These are phyloP conservation scores for Lanmaoa rubissima DNA, from an alignment of 768 basidiomycete species.

Conservation along the genomic window DNA sequence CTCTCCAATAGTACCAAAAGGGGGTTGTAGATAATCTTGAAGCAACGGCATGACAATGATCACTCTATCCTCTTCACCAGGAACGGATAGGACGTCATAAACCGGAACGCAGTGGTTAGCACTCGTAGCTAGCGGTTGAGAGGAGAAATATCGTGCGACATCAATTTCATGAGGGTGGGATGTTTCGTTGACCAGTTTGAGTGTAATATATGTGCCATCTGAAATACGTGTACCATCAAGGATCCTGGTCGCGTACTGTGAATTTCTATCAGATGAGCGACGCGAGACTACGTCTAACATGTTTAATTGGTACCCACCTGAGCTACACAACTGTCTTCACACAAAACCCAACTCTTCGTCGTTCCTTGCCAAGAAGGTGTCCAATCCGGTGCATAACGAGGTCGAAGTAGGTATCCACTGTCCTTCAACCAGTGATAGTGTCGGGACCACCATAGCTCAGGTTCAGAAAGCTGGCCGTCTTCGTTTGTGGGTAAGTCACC, in stretches of 20 bases:
- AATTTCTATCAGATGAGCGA: slow-evolving; percentile 21
- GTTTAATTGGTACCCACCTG: slow-evolving; percentile 1
- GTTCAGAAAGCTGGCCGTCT: background rate
- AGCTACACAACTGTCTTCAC: slow-evolving; percentile 4
- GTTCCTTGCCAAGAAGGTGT: slow-evolving; percentile 18
- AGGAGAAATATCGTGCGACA: slow-evolving; percentile 27
- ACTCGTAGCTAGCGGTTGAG: background rate
- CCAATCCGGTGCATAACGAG: slow-evolving; percentile 23
- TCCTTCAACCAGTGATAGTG: slow-evolving; percentile 16
- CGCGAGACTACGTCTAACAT: background rate
- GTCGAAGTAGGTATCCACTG: slow-evolving; percentile 16
- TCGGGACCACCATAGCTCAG: slow-evolving; percentile 12
- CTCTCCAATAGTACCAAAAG: slow-evolving; percentile 24
- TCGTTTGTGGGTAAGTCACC: background rate
- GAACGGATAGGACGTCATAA: slow-evolving; percentile 21
- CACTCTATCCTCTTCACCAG: background rate
- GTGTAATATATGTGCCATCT: slow-evolving; percentile 28
- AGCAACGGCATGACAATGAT: slow-evolving; percentile 39
- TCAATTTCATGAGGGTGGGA: slow-evolving; percentile 29
- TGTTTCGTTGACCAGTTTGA: slow-evolving; percentile 28
- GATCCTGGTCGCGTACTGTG: slow-evolving; percentile 6
- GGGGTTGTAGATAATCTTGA: slow-evolving; percentile 19
- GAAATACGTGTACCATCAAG: slow-evolving; percentile 31
- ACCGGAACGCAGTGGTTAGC: slow-evolving; percentile 38
- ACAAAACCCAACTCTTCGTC: background rate